Evolutionary conservation across 169 alveolate species (phyloP).

Genomic region (Plasmodium vivax): DNA sequence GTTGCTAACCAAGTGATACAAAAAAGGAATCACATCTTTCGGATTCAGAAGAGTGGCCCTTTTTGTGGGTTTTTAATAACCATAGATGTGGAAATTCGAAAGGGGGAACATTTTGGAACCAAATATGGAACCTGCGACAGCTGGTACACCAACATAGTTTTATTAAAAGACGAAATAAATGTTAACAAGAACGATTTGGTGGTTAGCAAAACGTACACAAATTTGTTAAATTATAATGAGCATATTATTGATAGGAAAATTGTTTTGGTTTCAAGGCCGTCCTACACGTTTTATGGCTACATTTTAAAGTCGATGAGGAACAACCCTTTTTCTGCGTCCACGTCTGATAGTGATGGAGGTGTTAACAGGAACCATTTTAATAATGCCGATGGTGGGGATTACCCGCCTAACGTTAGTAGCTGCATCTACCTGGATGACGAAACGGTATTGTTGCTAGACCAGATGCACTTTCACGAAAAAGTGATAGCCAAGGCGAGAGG

Average conservation of each 20-base stretch:
- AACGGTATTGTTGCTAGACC: constrained; percentile 40
- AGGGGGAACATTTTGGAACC: constrained; percentile 87
- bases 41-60: constrained; percentile 78
- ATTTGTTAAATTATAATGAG: constrained; percentile 80
- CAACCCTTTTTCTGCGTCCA: neutral
- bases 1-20: constrained; percentile 85
- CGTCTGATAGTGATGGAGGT: constrained; percentile 1
- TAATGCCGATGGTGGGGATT: neutral
- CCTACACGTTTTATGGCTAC: constrained; percentile 79
- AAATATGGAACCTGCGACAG: constrained; percentile 85
- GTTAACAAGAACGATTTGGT: constrained; percentile 79
- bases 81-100: constrained; percentile 88
- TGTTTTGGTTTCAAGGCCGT: constrained; percentile 83
- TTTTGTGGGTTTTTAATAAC: constrained; percentile 87
- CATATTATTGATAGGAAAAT: constrained; percentile 76
- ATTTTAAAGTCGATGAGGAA: constrained; percentile 18
- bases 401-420: neutral
- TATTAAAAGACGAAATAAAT: constrained; percentile 79
- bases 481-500: neutral
- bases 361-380: neutral
- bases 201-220: constrained; percentile 77
- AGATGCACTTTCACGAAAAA: constrained; percentile 23
- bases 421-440: constrained; percentile 44
- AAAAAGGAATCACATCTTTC: constrained; percentile 75
- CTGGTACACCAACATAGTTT: constrained; percentile 85